Base-by-base conservation (phyloP, 2,329 filamentous ascomycete genomes). In the Fusarium sp. region DNA sequence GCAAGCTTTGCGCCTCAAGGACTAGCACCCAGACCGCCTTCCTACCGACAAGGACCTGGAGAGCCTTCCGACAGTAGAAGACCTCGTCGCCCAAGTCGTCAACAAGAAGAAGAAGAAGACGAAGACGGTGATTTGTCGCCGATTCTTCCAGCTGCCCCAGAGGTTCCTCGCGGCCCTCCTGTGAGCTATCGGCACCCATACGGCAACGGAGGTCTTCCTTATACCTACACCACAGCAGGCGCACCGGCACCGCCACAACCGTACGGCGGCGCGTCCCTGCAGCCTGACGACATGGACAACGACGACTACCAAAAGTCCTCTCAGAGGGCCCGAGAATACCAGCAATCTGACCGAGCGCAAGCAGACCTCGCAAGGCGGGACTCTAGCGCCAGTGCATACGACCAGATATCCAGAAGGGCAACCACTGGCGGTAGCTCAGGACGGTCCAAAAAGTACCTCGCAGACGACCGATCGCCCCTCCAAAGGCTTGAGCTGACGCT, bases 401-500 rank as follows among this genome's bases (percentile, higher is more conserved):
- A 78, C 58, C 58, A 73, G 20, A 68, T 83, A 64, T 77, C 80
- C 3, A 84, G 81, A 77, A 85, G 81, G 78, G 80, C 82, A 22
- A 84, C 86, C 48, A 82, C 76, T 60, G 82, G 80, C 64, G 82
- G 80, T 72, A 84, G 82, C 61, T 80, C 82, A 62, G 84, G 85
- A 75, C 85, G 86, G 74, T 84, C 86, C 65, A 89, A 86, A 86
- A 86, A 88, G 85, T 91, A 54, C 48, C n/a, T 94, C 84, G 94
- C 96, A 79, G 89, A 92, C 67, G 93, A 97, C 81, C 91, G 94
- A 78, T 98, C 96, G 73, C 97, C 97, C 62, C 88, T 99, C 62
- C 96, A 99, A 83, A 97, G 93, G 85, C 90, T 99, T 76, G 96
- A 99, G 86, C 91, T 94, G 80, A 97, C 94, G 78, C 89, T 98